A percentile compares a stretch with the other conserved stretches of the same genome.
These are phyloP conservation scores for Kwoniella newhampshirensis DNA, from an alignment of 768 basidiomycete species.

Conservation along the genomic window DNA sequence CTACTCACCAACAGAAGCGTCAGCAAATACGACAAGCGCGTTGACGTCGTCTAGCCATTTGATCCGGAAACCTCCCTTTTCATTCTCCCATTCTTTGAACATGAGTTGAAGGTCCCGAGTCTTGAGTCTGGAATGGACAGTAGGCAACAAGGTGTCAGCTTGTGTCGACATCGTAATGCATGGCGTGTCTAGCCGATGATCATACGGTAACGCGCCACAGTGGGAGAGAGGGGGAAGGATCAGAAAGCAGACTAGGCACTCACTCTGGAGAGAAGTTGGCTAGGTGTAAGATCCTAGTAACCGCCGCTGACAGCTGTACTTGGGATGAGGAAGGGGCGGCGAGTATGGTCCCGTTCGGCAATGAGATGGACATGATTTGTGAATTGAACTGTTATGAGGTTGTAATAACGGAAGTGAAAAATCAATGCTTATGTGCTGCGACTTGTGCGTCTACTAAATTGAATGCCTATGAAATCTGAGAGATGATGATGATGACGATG, in stretches of 20 bases:
- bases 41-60: conserved; percentile 99
- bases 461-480: not conserved
- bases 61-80: conserved; percentile 92
- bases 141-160: conserved; percentile 8
- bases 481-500: conserved; percentile 4
- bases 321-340: conserved; percentile 36
- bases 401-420: too few species aligned
- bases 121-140: conserved; percentile 65
- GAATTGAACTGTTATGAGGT: too few species aligned
- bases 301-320: conserved; percentile 73
- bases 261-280: conserved; percentile 85
- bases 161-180: too few species aligned
- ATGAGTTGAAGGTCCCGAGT: conserved; percentile 92
- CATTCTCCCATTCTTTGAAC: conserved; percentile 82
- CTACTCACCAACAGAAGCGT: conserved; percentile 82
- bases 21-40: conserved; percentile 89
- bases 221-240: too few species aligned
- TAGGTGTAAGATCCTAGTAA: conserved; percentile 89
- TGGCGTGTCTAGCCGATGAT: too few species aligned
- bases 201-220: too few species aligned
- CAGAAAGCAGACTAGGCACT: too few species aligned
- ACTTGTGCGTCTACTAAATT: too few species aligned
- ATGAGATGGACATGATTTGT: conserved; percentile 47
- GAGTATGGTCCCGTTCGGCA: conserved; percentile 47
- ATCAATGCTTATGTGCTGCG: too few species aligned